Evolutionary conservation across 495 filamentous ascomycete genomes (phyloP), one percentile per base, ranked within the genome.

Genomic region (Penicillium taxi): DNA sequence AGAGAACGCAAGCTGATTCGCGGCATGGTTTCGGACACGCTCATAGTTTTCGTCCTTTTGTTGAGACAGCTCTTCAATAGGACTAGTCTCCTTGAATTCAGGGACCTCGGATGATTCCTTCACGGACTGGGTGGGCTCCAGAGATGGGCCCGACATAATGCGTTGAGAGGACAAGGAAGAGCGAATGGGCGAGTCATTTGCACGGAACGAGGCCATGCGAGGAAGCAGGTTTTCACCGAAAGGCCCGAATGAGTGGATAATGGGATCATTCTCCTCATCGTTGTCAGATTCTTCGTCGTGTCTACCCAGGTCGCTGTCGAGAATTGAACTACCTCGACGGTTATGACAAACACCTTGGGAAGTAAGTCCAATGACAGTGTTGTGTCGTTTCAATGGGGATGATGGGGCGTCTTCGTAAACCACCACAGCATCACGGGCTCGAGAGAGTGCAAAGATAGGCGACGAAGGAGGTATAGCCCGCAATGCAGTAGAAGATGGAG

Each of bases 1-100:
- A 9, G 91, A 95, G 57, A 83, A 98, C n/a, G 93, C 89, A 13
- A 98, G 70, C 58, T 98, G 91, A 57, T 96, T 98, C 50, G 84
- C 72, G 33, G 89, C 79, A 52, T 96, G 93, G 53, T 96, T 87
- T 57, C 48, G 73, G 48, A 53, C 63, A 48, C 59, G 37, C 51
- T 63, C 61, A 6, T 44, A 51, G 19, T 40, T 45, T 31, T 66
- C 62, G 32, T 52, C 64, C 29, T 48, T 45, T n/a, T 52, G 59
- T 23, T 53, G 53, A 32, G 54, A 52, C 22, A 59, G 0, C 50
- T 50, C 40, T 31, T 62, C 45, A 26, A 48, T 40, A 11, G 25
- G 24, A 12, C 26, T 17, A 19, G 31, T 20, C 4, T 60, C 60
- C 32, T 41, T 55, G 11, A 47, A 27, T 16, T 63, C 59, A 4